These are phyloP conservation scores for Clavariopsis aquatica DNA, from an alignment of 495 filamentous ascomycete genomes.

Conservation along the genomic window DNA sequence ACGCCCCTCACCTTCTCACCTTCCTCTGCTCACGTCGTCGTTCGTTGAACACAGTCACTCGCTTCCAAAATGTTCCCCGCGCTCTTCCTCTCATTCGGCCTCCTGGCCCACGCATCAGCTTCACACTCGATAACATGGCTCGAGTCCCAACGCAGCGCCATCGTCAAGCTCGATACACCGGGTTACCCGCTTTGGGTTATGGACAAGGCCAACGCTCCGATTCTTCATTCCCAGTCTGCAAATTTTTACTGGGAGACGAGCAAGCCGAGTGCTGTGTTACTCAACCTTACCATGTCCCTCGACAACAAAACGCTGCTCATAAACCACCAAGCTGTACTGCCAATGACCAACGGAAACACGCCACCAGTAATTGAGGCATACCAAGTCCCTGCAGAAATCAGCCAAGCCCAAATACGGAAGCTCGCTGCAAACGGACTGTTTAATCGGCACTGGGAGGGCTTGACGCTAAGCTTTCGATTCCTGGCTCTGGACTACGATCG, in stretches of 20 bases:
- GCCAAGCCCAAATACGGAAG: not conserved
- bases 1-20: no score
- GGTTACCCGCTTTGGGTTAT: constrained; percentile 28
- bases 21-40: not conserved
- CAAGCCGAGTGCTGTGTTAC: constrained; percentile 23
- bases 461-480: constrained; percentile 10
- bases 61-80: constrained; percentile 11
- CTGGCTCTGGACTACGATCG: constrained; percentile 31
- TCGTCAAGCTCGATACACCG: constrained; percentile 30
- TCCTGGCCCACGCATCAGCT: no score
- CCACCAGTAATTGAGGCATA: constrained; percentile 24
- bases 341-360: not conserved
- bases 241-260: constrained; percentile 8
- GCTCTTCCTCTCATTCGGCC: no score
- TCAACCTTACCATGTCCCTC: constrained; percentile 25
- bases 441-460: constrained; percentile 5
- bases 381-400: constrained; percentile 28
- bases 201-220: constrained; percentile 28
- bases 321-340: constrained; percentile 24
- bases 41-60: constrained; percentile 1
- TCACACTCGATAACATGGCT: constrained; percentile 20
- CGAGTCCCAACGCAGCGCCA: constrained; percentile 1
- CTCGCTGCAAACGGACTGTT: constrained; percentile 3
- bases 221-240: constrained; percentile 3
- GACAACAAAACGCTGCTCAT: constrained; percentile 28